phyloP scores from a whole-genome alignment of 106 monocot genomes.

The Narthecium ossifragum region DNA sequence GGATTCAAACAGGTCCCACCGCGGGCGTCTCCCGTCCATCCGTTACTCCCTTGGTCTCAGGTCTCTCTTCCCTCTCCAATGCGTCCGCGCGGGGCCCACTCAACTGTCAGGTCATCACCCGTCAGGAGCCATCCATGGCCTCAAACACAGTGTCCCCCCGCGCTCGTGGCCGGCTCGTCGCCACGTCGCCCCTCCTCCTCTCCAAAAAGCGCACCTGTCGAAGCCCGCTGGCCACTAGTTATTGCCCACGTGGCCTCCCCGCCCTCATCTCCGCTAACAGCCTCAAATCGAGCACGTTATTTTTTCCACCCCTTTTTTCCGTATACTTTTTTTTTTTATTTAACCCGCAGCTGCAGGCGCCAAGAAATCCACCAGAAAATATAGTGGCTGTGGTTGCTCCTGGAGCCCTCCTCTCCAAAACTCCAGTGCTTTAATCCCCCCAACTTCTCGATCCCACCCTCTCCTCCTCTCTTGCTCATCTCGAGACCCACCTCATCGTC shows the following conservation, averaged over 20 bases:
- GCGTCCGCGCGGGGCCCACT: too few species aligned
- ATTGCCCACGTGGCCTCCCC: neutral
- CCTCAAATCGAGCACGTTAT: neutral
- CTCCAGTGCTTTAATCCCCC: too few species aligned
- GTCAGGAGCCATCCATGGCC: neutral
- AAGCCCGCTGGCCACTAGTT: neutral
- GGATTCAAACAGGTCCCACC: too few species aligned
- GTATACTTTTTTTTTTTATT: too few species aligned
- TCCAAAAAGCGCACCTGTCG: neutral
- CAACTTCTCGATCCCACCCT: too few species aligned
- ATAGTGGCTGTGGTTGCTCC: conserved; percentile 66
- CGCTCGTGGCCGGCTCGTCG: neutral
- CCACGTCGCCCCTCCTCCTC: neutral
- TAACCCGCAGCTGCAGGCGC: neutral
- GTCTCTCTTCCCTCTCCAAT: too few species aligned
- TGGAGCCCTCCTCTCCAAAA: too few species aligned
- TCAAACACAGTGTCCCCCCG: neutral
- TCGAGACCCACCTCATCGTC: neutral
- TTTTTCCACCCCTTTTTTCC: neutral
- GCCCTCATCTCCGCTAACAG: neutral
- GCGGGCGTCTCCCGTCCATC: too few species aligned
- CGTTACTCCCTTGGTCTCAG: too few species aligned
- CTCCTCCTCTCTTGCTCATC: neutral
- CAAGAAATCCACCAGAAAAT: conserved; percentile 32
- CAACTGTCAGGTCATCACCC: too few species aligned